These are phyloP conservation scores for Phytophthora hybrid DNA, from an alignment of 352 stramenopile genomes.

Conservation along the genomic window DNA sequence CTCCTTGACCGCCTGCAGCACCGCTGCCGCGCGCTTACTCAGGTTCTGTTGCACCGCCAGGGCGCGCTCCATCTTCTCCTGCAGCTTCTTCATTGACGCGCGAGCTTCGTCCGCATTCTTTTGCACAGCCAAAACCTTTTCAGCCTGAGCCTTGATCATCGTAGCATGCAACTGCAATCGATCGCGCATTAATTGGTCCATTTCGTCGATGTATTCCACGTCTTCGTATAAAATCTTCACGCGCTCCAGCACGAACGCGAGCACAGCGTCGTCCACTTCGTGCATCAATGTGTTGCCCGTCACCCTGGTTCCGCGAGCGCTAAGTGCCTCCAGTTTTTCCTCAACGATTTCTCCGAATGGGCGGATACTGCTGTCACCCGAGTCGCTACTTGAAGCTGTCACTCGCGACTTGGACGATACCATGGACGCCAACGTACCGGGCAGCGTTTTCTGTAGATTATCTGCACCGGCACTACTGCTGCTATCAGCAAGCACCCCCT, in stretches of 20 bases:
- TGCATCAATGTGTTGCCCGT: conserved; percentile 66
- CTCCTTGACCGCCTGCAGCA: conserved; percentile 84
- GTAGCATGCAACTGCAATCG: conserved; percentile 65
- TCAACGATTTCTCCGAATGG: conserved; percentile 71
- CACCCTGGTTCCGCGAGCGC: conserved; percentile 67
- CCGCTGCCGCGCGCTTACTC: conserved; percentile 75
- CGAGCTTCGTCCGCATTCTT: conserved; percentile 44
- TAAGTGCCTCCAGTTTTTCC: conserved; percentile 64
- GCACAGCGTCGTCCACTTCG: conserved; percentile 74
- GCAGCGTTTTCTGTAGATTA: conserved; percentile 51
- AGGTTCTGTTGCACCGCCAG: conserved; percentile 79
- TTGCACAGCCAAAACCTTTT: conserved; percentile 55
- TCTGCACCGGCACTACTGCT: conserved; percentile 11
- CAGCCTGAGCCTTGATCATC: conserved; percentile 61
- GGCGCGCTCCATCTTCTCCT: conserved; percentile 66
- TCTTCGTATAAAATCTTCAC: conserved; percentile 83
- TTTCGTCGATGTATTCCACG: conserved; percentile 77
- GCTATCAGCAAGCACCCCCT: conserved; percentile 57
- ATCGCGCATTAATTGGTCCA: conserved; percentile 73
- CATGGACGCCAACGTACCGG: conserved; percentile 62
- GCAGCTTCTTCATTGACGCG: conserved; percentile 48
- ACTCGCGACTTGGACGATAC: conserved; percentile 44
- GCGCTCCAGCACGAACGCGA: conserved; percentile 80
- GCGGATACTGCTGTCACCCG: conserved; percentile 38
- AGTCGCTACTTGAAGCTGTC: conserved; percentile 18